Conservation (phyloP, 768 basidiomycete genomes). For the Serendipita indica region DNA sequence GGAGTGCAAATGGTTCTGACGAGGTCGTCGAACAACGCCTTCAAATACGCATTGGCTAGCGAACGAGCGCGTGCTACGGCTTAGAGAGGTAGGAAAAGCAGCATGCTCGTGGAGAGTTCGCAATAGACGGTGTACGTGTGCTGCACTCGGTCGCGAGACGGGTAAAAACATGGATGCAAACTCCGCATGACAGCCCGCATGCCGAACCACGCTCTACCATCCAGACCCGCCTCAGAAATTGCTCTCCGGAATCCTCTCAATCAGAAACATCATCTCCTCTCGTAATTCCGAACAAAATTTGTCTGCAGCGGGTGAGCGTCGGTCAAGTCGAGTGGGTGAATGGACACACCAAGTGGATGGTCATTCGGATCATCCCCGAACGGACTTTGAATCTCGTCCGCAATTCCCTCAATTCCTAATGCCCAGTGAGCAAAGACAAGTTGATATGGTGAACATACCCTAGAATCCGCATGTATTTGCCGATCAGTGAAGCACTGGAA, state of each 20-base stretch:
- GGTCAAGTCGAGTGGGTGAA: not conserved
- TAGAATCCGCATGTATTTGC: not conserved
- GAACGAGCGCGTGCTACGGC: not conserved
- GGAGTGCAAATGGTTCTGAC: not conserved
- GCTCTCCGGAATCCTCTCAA: slow-evolving; percentile 7
- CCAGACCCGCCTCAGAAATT: not conserved
- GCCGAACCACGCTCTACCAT: not conserved
- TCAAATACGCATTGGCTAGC: not conserved
- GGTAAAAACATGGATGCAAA: slow-evolving; percentile 7
- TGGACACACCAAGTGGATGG: not conserved
- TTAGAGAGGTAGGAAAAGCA: not conserved
- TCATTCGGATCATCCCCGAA: slow-evolving; percentile 37
- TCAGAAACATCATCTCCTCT: slow-evolving; percentile 6
- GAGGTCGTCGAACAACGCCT: not conserved
- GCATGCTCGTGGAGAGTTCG: not conserved
- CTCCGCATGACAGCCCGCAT: not conserved
- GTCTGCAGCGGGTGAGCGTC: no score
- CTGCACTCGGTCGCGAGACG: not conserved
- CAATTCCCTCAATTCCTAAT: slow-evolving; percentile 83
- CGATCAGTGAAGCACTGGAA: not conserved
- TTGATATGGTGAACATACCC: not conserved
- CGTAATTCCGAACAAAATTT: slow-evolving; percentile 1
- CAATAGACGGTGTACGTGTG: slow-evolving; percentile 2
- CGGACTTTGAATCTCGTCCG: slow-evolving; percentile 89
- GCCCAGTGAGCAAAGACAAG: not conserved